Evolutionary conservation across 768 basidiomycete genomes (phyloP).

Genomic region (Amanita inopinata): DNA sequence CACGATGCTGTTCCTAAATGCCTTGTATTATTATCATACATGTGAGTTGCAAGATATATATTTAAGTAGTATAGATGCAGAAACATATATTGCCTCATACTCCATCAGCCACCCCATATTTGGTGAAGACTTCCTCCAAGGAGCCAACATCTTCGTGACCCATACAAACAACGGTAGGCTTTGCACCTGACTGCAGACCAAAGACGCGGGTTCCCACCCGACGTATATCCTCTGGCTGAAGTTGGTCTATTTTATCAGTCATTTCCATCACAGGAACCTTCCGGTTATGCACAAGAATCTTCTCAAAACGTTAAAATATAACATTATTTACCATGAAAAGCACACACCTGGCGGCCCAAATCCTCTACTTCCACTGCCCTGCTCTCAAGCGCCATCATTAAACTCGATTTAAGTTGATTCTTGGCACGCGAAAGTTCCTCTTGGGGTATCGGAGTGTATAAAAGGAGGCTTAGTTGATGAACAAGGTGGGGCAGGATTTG

Average conservation of each 20-base stretch:
- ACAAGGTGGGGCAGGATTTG: slow-evolving; percentile 79
- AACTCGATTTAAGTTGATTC: slow-evolving; percentile 86
- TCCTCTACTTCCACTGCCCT: slow-evolving; percentile 80
- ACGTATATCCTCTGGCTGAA: slow-evolving; percentile 60
- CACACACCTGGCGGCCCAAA: slow-evolving; percentile 72
- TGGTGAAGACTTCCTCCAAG: slow-evolving; percentile 50
- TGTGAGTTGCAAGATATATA: slow-evolving; percentile 4
- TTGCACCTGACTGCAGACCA: slow-evolving; percentile 47
- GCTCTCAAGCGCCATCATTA: slow-evolving; percentile 94
- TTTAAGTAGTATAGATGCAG: not conserved
- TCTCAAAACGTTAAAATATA: slow-evolving; percentile 8
- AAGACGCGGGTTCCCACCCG: slow-evolving; percentile 74
- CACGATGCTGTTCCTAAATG: not conserved
- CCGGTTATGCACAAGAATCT: slow-evolving; percentile 80
- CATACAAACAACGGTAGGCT: slow-evolving; percentile 76
- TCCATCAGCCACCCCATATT: slow-evolving; percentile 51
- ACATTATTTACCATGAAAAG: slow-evolving; percentile 2
- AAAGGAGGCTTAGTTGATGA: slow-evolving; percentile 76
- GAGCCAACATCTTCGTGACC: slow-evolving; percentile 72
- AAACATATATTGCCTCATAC: slow-evolving; percentile 1
- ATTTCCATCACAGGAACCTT: slow-evolving; percentile 87
- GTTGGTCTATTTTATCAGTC: slow-evolving; percentile 75
- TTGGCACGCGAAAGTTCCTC: slow-evolving; percentile 79
- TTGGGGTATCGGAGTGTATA: slow-evolving; percentile 57
- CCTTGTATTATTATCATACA: not conserved